These are phyloP conservation scores for Apiospora kogelbergensis DNA, from an alignment of 2,329 filamentous ascomycete genomes.

Conservation along the genomic window DNA sequence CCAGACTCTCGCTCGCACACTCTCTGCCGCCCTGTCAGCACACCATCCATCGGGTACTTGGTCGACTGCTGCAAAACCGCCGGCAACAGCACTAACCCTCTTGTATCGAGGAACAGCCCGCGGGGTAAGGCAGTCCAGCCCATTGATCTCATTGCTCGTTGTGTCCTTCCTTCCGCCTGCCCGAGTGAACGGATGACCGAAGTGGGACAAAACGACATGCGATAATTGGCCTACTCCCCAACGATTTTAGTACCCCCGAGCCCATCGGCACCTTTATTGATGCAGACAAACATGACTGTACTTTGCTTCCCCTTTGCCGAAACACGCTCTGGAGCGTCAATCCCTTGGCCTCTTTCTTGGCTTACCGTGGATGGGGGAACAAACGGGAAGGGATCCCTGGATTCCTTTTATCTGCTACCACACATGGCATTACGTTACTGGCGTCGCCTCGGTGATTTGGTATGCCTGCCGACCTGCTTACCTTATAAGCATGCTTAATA, in stretches of 20 bases:
- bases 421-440: not conserved
- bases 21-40: not conserved
- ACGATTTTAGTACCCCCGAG: not conserved
- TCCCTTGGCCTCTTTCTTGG: not conserved
- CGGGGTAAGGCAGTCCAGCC: not conserved
- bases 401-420: not conserved
- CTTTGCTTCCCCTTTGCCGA: not conserved
- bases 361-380: not conserved
- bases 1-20: not conserved
- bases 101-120: not conserved
- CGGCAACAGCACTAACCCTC: not conserved
- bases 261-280: not conserved
- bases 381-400: not conserved
- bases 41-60: not conserved
- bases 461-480: too few species aligned
- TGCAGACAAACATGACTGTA: not conserved
- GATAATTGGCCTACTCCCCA: slow-evolving; percentile 4
- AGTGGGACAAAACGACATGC: not conserved
- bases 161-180: slow-evolving; percentile 1
- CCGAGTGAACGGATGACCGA: slow-evolving; percentile 5
- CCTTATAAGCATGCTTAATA: not conserved
- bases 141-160: not conserved
- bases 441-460: not conserved
- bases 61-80: not conserved
- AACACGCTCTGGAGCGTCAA: not conserved